A percentile compares a stretch with the other conserved stretches of the same genome.
phyloP scores from a whole-genome alignment of 257 asterid genomes.

The Solanum acaule region DNA sequence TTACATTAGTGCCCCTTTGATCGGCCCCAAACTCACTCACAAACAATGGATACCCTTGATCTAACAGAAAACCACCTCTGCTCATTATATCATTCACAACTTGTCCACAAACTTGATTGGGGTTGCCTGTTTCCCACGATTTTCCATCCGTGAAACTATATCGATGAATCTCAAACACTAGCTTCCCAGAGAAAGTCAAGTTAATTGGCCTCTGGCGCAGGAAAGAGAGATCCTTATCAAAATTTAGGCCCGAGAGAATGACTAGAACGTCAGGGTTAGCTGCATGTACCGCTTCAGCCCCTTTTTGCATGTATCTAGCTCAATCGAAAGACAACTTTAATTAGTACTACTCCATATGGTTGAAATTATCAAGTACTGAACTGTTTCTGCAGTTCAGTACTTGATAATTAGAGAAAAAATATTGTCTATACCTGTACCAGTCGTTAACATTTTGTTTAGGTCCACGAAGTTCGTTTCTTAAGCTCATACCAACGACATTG shows the following conservation, averaged over 20 bases:
- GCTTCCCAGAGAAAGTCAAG: constrained; percentile 21
- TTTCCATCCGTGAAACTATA: constrained; percentile 24
- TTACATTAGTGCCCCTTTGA: constrained; percentile 5
- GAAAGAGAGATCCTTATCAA: constrained; percentile 27
- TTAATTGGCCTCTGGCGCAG: constrained; percentile 19
- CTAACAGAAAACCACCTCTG: constrained; percentile 1
- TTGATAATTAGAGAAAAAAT: too few species aligned
- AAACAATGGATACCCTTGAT: constrained; percentile 39
- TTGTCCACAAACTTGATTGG: constrained; percentile 3
- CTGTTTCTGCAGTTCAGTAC: neutral
- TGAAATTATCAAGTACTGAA: neutral
- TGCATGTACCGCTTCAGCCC: constrained; percentile 40
- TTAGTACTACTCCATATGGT: neutral
- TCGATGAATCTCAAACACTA: constrained; percentile 69
- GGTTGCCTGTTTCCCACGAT: neutral
- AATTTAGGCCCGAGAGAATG: constrained; percentile 52
- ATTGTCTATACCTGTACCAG: constrained; percentile 28
- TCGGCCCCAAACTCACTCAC: constrained; percentile 47
- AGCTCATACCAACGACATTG: constrained; percentile 62
- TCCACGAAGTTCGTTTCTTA: constrained; percentile 77
- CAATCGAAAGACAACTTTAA: neutral
- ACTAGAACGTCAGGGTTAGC: constrained; percentile 39
- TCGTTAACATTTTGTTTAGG: constrained; percentile 18
- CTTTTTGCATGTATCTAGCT: constrained; percentile 28
- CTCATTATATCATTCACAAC: neutral